phyloP scores from a whole-genome alignment of 1,284 basidiomycete species.

The Calocybe gambosa region DNA sequence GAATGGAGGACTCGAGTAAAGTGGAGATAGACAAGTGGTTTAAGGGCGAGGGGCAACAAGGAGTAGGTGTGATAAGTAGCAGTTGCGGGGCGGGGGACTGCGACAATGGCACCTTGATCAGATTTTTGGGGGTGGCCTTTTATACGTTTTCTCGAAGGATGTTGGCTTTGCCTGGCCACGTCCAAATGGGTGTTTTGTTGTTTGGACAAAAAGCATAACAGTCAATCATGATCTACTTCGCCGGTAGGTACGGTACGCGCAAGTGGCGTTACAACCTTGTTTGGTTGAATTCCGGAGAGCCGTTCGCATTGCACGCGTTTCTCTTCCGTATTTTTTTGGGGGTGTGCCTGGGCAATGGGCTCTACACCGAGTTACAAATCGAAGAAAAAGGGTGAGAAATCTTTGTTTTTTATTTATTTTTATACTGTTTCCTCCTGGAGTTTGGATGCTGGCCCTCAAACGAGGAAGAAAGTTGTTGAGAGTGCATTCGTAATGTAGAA shows the following conservation, averaged over 20 bases:
- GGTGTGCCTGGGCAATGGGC: slow-evolving; percentile 8
- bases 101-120: slow-evolving; percentile 5
- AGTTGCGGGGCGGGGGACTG: slow-evolving; percentile 9
- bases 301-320: slow-evolving; percentile 9
- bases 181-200: slow-evolving; percentile 13
- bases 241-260: slow-evolving; percentile 7
- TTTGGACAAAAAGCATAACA: not conserved
- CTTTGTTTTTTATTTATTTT: not conserved
- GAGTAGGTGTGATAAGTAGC: too few species aligned
- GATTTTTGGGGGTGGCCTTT: slow-evolving; percentile 12
- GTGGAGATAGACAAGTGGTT: not conserved
- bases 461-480: slow-evolving; percentile 6
- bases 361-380: slow-evolving; percentile 9
- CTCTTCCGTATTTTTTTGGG: slow-evolving; percentile 3
- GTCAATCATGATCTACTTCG: not conserved
- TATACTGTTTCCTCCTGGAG: slow-evolving; percentile 6
- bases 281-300: slow-evolving; percentile 10
- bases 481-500: not conserved
- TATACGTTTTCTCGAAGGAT: slow-evolving; percentile 14
- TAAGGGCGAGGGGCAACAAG: not conserved
- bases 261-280: slow-evolving; percentile 5
- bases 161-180: slow-evolving; percentile 2
- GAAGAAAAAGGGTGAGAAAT: not conserved
- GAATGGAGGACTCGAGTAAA: not conserved
- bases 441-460: slow-evolving; percentile 11